These are phyloP conservation scores for Solanum tarapatanum DNA, from an alignment of 257 asterid genomes.

Conservation along the genomic window DNA sequence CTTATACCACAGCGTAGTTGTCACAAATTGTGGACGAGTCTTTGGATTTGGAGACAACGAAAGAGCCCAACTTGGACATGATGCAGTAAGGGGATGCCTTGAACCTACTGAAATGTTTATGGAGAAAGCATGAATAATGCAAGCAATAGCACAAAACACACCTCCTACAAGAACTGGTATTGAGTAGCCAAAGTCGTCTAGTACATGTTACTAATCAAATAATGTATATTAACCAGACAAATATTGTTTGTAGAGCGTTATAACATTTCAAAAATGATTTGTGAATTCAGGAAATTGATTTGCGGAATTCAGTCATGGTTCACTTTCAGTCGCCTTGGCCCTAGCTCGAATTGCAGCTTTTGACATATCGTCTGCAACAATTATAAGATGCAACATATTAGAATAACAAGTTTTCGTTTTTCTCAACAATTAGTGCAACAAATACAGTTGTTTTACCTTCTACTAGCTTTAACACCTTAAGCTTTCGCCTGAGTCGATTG, in stretches of 20 bases:
- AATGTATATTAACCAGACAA: neutral
- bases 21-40: conserved; percentile 48
- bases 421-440: neutral
- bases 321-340: neutral
- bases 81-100: conserved; percentile 52
- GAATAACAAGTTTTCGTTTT: neutral
- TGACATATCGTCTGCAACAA: neutral
- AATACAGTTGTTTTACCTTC: neutral
- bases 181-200: neutral
- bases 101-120: conserved; percentile 46
- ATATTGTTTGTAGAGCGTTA: too few relatives aligned
- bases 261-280: neutral
- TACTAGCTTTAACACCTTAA: neutral
- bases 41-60: conserved; percentile 81
- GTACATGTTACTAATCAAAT: neutral
- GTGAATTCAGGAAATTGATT: neutral
- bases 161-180: too few relatives aligned
- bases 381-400: neutral
- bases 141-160: too few relatives aligned
- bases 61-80: conserved; percentile 77
- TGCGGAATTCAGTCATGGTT: neutral
- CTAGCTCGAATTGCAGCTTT: neutral
- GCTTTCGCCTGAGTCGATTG: neutral
- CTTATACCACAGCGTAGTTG: conserved; percentile 62
- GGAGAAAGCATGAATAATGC: too few relatives aligned